Evolutionary conservation across 1,284 basidiomycete genomes (phyloP).

Genomic region (Austropuccinia psidii): DNA sequence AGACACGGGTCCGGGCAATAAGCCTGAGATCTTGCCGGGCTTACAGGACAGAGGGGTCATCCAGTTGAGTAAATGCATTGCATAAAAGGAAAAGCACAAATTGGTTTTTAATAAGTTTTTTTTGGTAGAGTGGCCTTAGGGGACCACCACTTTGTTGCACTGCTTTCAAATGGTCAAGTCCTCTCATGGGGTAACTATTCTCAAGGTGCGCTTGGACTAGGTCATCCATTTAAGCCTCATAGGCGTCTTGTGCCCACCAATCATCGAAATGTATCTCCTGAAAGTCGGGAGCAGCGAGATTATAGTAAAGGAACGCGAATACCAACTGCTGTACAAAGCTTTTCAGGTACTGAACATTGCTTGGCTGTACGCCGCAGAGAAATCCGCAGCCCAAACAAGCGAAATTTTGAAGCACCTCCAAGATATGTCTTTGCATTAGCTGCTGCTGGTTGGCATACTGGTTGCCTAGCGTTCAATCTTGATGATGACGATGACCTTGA

Average conservation of each 20-base stretch:
- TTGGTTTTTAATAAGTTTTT: not conserved
- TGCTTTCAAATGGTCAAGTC: slow-evolving; percentile 31
- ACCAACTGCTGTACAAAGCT: slow-evolving; percentile 25
- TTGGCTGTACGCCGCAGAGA: not conserved
- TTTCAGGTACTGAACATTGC: slow-evolving; percentile 3
- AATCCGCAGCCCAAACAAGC: not conserved
- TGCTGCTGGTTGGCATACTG: slow-evolving; percentile 31
- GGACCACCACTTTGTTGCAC: slow-evolving; percentile 26
- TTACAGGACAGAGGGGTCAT: slow-evolving; percentile 29
- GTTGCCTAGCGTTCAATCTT: slow-evolving; percentile 21
- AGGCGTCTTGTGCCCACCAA: not conserved
- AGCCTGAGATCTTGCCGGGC: slow-evolving; percentile 24
- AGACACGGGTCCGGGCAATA: not conserved
- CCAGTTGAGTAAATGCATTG: slow-evolving; percentile 9
- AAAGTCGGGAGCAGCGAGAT: not conserved
- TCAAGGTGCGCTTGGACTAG: slow-evolving; percentile 18
- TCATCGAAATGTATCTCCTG: too few relatives aligned
- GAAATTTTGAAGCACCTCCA: not conserved
- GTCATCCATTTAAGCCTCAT: slow-evolving; percentile 10
- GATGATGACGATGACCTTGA: slow-evolving; percentile 28
- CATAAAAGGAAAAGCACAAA: not conserved
- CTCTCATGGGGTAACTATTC: slow-evolving; percentile 30
- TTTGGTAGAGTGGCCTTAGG: slow-evolving; percentile 20
- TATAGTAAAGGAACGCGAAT: not conserved
- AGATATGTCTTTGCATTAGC: slow-evolving; percentile 25